Conservation (phyloP, 2,329 filamentous ascomycete genomes). For the Venturia nashicola region DNA sequence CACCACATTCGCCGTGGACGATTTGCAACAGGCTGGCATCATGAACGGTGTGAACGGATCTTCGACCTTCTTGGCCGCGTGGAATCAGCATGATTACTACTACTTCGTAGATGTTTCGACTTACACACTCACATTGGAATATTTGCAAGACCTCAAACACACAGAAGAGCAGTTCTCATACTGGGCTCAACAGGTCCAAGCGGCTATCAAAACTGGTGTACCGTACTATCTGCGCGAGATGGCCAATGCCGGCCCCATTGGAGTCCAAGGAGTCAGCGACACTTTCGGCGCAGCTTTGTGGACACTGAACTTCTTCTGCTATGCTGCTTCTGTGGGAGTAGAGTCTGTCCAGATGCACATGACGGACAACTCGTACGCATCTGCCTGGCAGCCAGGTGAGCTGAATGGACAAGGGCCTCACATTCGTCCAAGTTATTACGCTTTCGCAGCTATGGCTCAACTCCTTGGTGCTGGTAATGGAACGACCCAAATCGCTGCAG, state of each 20-base stretch:
- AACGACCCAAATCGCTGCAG: slow-evolving; percentile 30
- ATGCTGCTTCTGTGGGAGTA: slow-evolving; percentile 35
- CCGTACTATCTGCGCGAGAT: slow-evolving; percentile 41
- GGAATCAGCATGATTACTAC: slow-evolving; percentile 44
- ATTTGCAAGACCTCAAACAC: slow-evolving; percentile 32
- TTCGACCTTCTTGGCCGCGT: slow-evolving; percentile 27
- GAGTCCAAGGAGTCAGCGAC: slow-evolving; percentile 33
- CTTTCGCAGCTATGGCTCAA: slow-evolving; percentile 38
- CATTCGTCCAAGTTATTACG: slow-evolving; percentile 39
- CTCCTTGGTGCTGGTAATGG: slow-evolving; percentile 35
- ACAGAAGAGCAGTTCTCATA: slow-evolving; percentile 36
- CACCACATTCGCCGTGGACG: slow-evolving; percentile 35
- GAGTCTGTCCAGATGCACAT: slow-evolving; percentile 40
- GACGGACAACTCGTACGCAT: slow-evolving; percentile 40
- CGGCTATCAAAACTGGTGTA: slow-evolving; percentile 28
- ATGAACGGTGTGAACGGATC: slow-evolving; percentile 22
- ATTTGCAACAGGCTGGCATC: slow-evolving; percentile 30
- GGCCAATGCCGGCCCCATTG: slow-evolving; percentile 38
- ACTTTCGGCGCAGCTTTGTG: slow-evolving; percentile 38
- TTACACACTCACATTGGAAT: slow-evolving; percentile 30
- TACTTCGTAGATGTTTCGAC: slow-evolving; percentile 38
- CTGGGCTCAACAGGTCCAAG: slow-evolving; percentile 32
- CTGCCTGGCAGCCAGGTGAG: slow-evolving; percentile 36
- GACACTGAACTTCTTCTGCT: slow-evolving; percentile 41
- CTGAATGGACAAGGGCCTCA: slow-evolving; percentile 28